These are phyloP conservation scores for Anacardium occidentale DNA, from an alignment of 345 rosid genomes.

Conservation along the genomic window DNA sequence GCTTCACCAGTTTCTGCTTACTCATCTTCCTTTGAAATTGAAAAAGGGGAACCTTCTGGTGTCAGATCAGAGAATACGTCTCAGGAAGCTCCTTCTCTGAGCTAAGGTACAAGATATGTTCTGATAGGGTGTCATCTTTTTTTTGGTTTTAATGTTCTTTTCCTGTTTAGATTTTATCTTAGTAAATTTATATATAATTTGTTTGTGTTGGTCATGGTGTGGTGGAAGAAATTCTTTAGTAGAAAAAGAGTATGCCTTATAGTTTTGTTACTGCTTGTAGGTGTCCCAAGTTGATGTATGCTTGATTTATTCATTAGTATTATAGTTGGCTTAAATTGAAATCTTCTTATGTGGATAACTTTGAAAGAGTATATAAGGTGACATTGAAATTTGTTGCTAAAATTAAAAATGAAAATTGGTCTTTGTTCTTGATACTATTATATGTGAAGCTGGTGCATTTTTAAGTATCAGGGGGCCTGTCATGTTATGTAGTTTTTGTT, in stretches of 20 bases:
- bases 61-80: conserved; percentile 52
- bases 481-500: neutral
- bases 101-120: conserved; percentile 58
- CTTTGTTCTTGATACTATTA: neutral
- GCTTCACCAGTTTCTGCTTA: conserved; percentile 67
- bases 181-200: neutral
- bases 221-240: neutral
- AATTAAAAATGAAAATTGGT: neutral
- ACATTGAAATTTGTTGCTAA: neutral
- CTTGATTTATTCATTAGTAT: neutral
- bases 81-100: conserved; percentile 80
- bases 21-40: conserved; percentile 61
- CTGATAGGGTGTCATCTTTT: neutral
- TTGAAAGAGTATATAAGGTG: neutral
- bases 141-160: neutral
- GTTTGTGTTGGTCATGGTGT: neutral
- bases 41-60: conserved; percentile 43
- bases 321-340: neutral
- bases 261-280: neutral
- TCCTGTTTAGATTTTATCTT: neutral
- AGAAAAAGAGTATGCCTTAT: neutral
- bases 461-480: neutral
- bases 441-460: neutral
- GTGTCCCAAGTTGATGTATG: neutral
- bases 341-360: neutral